phyloP scores from a whole-genome alignment of 768 basidiomycete genomes.

The Xerocomellus intermedius region DNA sequence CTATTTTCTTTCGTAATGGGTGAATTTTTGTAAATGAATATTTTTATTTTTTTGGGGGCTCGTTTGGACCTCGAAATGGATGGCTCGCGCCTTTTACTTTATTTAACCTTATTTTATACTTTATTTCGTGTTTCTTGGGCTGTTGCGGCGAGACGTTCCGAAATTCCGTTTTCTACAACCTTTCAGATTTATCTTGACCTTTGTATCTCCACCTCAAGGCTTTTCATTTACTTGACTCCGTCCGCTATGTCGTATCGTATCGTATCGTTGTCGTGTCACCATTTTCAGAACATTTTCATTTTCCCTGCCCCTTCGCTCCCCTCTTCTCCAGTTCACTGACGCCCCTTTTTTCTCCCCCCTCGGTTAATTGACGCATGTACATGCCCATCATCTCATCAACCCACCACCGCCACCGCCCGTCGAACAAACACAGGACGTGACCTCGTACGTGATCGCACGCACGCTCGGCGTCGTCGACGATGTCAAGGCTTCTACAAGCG shows the following conservation, averaged over 20 bases:
- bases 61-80: slow-evolving; percentile 1
- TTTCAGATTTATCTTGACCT: neutral
- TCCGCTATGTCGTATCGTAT: neutral
- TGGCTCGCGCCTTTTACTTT: neutral
- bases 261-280: slow-evolving; percentile 1
- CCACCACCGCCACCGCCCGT: neutral
- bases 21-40: slow-evolving; percentile 1
- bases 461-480: slow-evolving; percentile 77
- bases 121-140: neutral
- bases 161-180: slow-evolving; percentile 1
- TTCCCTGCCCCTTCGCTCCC: neutral
- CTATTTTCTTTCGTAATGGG: slow-evolving; percentile 10
- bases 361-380: neutral
- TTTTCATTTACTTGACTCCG: slow-evolving; percentile 5
- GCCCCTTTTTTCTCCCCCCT: neutral
- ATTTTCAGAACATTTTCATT: too few relatives aligned
- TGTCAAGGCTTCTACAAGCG: slow-evolving; percentile 71
- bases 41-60: neutral
- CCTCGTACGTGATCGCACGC: slow-evolving; percentile 79
- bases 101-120: slow-evolving; percentile 11
- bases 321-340: slow-evolving; percentile 9
- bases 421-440: slow-evolving; percentile 56
- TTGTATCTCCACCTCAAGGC: slow-evolving; percentile 14
- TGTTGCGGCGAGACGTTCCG: slow-evolving; percentile 16
- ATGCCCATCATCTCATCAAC: neutral